These are phyloP conservation scores for Megacollybia platyphylla DNA, from an alignment of 1,284 basidiomycete genomes.

Conservation along the genomic window DNA sequence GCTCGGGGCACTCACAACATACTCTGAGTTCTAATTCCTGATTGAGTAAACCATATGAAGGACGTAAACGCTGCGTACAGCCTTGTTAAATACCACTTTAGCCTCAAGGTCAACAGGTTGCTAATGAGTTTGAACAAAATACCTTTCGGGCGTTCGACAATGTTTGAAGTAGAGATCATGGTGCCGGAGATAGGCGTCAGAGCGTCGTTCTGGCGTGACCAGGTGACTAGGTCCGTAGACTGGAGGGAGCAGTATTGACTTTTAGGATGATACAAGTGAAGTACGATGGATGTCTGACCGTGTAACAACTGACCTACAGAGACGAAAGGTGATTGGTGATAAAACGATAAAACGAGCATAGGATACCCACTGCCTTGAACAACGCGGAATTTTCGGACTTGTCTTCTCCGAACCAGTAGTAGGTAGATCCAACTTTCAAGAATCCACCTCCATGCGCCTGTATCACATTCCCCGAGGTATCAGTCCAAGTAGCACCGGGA, in stretches of 20 bases:
- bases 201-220: slow-evolving; percentile 47
- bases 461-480: slow-evolving; percentile 48
- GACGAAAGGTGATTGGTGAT: not conserved
- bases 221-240: slow-evolving; percentile 41
- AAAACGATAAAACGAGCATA: not conserved
- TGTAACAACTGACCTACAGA: not conserved
- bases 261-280: too few relatives aligned
- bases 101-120: not conserved
- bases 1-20: slow-evolving; percentile 19
- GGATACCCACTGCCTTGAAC: not conserved
- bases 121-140: slow-evolving; percentile 3
- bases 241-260: slow-evolving; percentile 9
- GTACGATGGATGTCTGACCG: not conserved
- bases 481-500: slow-evolving; percentile 51
- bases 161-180: slow-evolving; percentile 44
- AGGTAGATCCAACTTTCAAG: slow-evolving; percentile 27
- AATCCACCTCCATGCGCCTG: slow-evolving; percentile 55
- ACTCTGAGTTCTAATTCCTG: slow-evolving; percentile 35
- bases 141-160: slow-evolving; percentile 57
- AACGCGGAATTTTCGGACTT: not conserved
- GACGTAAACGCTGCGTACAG: slow-evolving; percentile 16
- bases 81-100: slow-evolving; percentile 40
- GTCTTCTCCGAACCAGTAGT: not conserved
- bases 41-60: slow-evolving; percentile 1
- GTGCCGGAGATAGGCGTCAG: slow-evolving; percentile 38